Evolutionary conservation across 805 yeast genomes (phyloP).

Genomic region (Nakazawaea ishiwadae): DNA sequence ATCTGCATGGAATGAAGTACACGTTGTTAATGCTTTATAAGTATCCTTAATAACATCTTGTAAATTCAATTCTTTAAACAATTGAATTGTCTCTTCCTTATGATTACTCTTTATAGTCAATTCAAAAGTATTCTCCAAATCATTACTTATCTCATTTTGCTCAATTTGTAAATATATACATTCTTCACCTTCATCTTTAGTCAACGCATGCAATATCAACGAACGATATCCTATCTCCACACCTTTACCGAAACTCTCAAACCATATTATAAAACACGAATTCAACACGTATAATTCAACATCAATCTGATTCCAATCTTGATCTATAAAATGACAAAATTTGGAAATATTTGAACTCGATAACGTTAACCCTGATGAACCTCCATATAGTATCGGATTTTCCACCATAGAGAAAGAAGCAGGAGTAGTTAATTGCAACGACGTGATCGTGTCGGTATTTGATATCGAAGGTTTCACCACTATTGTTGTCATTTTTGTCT

Average conservation of each 20-base stretch:
- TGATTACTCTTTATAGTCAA: neutral
- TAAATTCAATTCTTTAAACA: neutral
- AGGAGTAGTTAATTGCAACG: constrained; percentile 1
- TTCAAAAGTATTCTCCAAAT: constrained; percentile 1
- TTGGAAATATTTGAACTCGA: neutral
- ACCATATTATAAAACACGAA: constrained; percentile 15
- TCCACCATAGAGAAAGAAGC: constrained; percentile 12
- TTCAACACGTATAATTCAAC: constrained; percentile 14
- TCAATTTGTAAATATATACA: constrained; percentile 15
- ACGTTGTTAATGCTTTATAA: constrained; percentile 31
- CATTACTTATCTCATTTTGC: neutral
- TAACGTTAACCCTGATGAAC: neutral
- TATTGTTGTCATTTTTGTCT: neutral
- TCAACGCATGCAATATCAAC: constrained; percentile 15
- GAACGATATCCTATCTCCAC: constrained; percentile 14
- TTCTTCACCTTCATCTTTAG: constrained; percentile 1
- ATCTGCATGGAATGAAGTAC: constrained; percentile 35
- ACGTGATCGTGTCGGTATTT: constrained; percentile 9
- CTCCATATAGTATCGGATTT: constrained; percentile 12
- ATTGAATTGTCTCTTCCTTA: neutral
- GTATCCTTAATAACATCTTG: constrained; percentile 13
- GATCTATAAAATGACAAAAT: neutral
- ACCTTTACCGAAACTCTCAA: constrained; percentile 8
- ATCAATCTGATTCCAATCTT: neutral
- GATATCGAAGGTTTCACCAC: constrained; percentile 12